These are phyloP conservation scores for Aspergillus neotritici DNA, from an alignment of 2,329 filamentous ascomycete genomes.

Conservation along the genomic window DNA sequence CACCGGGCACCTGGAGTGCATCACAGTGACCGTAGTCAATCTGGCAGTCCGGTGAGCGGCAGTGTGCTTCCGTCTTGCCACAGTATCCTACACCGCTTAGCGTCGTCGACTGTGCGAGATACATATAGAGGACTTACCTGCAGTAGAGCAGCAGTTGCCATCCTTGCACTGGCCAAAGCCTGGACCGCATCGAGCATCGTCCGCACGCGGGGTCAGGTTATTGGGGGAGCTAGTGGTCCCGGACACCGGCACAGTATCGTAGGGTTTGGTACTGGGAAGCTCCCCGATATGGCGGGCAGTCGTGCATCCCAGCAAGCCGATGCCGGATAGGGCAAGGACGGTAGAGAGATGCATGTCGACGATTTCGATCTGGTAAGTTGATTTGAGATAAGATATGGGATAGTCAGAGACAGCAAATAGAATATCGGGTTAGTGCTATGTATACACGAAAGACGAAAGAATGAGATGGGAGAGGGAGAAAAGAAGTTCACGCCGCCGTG, in stretches of 20 bases:
- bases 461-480: no score
- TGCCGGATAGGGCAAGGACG: constrained; percentile 9
- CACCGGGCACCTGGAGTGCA: constrained; percentile 29
- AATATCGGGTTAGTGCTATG: not conserved
- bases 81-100: constrained; percentile 33
- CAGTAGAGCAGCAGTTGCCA: constrained; percentile 35
- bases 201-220: constrained; percentile 12
- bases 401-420: constrained; percentile 15
- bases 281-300: constrained; percentile 12
- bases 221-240: not conserved
- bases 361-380: constrained; percentile 3
- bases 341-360: constrained; percentile 20
- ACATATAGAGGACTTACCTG: constrained; percentile 23
- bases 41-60: constrained; percentile 37
- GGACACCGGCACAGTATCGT: constrained; percentile 1
- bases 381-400: constrained; percentile 18
- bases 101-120: not conserved
- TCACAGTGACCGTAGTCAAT: constrained; percentile 38
- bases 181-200: constrained; percentile 31
- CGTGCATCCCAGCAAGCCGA: constrained; percentile 10
- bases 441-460: no score
- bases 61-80: constrained; percentile 33
- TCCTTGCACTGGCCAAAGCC: constrained; percentile 29
- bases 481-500: no score
- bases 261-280: constrained; percentile 5